phyloP scores from a whole-genome alignment of 768 basidiomycete species.

The Trametes cingulata region DNA sequence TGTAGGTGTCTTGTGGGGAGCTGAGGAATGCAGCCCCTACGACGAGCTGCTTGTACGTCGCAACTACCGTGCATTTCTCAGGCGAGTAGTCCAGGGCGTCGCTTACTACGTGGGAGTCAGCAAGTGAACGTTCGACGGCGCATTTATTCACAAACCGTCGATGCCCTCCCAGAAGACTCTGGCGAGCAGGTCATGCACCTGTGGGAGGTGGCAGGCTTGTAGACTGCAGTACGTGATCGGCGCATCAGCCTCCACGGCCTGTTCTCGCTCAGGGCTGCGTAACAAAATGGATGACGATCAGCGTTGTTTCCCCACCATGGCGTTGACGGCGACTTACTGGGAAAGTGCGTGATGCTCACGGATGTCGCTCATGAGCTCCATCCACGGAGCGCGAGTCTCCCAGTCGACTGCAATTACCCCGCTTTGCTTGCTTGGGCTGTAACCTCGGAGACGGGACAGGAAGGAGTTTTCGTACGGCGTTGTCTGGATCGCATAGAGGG shows the following conservation, averaged over 20 bases:
- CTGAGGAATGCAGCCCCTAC: conserved; percentile 76
- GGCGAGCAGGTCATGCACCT: conserved; percentile 70
- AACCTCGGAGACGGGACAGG: conserved; percentile 60
- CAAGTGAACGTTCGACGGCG: not conserved
- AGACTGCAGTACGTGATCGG: conserved; percentile 69
- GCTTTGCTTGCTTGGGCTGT: conserved; percentile 28
- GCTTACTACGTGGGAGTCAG: conserved; percentile 47
- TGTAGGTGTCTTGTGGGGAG: conserved; percentile 79
- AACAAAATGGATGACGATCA: not conserved
- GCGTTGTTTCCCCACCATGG: too few species aligned
- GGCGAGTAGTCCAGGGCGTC: conserved; percentile 70
- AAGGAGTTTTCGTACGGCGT: conserved; percentile 71
- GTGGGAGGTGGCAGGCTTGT: conserved; percentile 56
- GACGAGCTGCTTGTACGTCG: conserved; percentile 67
- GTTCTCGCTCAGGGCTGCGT: conserved; percentile 61
- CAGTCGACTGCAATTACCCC: conserved; percentile 65
- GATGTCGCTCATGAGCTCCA: conserved; percentile 72
- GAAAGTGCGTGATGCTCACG: conserved; percentile 60
- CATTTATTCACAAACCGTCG: conserved; percentile 49
- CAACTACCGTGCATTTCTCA: conserved; percentile 75
- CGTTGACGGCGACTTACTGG: conserved; percentile 47
- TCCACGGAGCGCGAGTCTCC: conserved; percentile 74
- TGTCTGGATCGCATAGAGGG: conserved; percentile 54
- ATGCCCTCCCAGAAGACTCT: conserved; percentile 79
- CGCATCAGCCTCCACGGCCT: conserved; percentile 40